Percentiles rank a stretch among this genome's conserved stretches.
phyloP scores from a whole-genome alignment of 78 protist species.

The Salpingoeca rosetta region DNA sequence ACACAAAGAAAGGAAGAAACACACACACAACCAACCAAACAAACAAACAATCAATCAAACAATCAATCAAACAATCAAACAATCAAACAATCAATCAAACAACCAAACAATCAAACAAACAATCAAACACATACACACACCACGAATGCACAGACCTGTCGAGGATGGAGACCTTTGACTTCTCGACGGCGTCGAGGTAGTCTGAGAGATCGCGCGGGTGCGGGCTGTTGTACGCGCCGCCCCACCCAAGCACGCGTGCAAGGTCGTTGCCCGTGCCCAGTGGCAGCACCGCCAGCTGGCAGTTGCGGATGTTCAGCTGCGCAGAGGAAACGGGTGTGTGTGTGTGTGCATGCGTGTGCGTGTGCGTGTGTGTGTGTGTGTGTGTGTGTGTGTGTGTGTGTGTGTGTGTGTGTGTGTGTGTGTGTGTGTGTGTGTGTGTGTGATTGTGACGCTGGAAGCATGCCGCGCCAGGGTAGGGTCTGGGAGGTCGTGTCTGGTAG shows the following conservation, averaged over 20 bases:
- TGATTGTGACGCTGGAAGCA: too few relatives aligned
- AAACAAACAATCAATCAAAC: background rate
- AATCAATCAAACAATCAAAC: background rate
- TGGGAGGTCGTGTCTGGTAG: too few relatives aligned
- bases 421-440: too few relatives aligned
- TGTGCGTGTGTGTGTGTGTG: too few relatives aligned
- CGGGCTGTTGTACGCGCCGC: constrained; percentile 47
- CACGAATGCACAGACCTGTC: constrained; percentile 24
- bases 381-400: too few relatives aligned
- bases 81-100: background rate
- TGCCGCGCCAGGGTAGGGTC: too few relatives aligned
- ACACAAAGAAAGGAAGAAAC: background rate
- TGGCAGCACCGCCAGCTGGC: constrained; percentile 47
- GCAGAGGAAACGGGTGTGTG: too few relatives aligned
- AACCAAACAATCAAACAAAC: background rate
- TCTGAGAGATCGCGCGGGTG: constrained; percentile 5
- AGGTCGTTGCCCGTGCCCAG: constrained; percentile 81
- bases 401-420: too few relatives aligned
- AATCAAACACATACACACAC: background rate
- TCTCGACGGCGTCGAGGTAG: constrained; percentile 2
- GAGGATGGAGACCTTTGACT: background rate
- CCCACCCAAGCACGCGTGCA: constrained; percentile 69
- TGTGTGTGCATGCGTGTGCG: too few relatives aligned
- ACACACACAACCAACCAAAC: background rate
- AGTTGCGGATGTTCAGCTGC: too few relatives aligned